Evolutionary conservation across 163 green algal genomes (phyloP), one percentile per base, ranked within the genome.

Genomic region (Prototheca stagnorum): DNA sequence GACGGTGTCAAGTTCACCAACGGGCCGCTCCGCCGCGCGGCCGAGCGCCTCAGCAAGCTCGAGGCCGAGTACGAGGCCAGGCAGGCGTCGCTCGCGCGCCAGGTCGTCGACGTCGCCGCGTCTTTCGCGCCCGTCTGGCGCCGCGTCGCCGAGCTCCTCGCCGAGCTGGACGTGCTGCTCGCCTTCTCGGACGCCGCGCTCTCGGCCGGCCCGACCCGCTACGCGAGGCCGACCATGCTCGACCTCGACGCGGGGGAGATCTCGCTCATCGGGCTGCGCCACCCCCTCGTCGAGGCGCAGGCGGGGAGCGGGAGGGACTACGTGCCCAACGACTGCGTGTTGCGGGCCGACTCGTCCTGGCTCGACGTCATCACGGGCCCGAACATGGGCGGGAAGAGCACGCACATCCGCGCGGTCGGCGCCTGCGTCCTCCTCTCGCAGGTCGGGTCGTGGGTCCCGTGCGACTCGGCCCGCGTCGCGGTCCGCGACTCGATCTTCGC

Each of bases 351-450:
- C 11, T 36, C 77, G 39, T 79, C 56, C 51, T 96, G 85, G 86
- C 94, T 96, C 70, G 79, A 92, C 52, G 74, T 96, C 65, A 93
- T 97, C 64, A 95, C 88, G 0, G 88, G 88, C 5, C 88, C 88
- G 19, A 97, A 97, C 78, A 93, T 93, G 83, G 88, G 87, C 29
- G 88, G 88, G 44, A 98, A 98, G 67, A 86, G 67, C 17, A 98
- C 88, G 8, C 95, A 81, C 73, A 95, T 98, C 53, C 73, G 87
- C 12, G 81, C 93, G 74, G 79, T 93, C 14, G 85, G 84, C 22
- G 74, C 86, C 44, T 64, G 47, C 26, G 81, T 95, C 37, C 63
- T 95, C 26, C 77, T 95, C 69, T 82, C 88, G 0, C 88, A 97
- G 59, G 77, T 93, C 9, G 88, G 88, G 34, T 86, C 64, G 63